These are phyloP conservation scores for Scleromitrula shiraiana DNA, from an alignment of 2,329 filamentous ascomycete species.

Conservation along the genomic window DNA sequence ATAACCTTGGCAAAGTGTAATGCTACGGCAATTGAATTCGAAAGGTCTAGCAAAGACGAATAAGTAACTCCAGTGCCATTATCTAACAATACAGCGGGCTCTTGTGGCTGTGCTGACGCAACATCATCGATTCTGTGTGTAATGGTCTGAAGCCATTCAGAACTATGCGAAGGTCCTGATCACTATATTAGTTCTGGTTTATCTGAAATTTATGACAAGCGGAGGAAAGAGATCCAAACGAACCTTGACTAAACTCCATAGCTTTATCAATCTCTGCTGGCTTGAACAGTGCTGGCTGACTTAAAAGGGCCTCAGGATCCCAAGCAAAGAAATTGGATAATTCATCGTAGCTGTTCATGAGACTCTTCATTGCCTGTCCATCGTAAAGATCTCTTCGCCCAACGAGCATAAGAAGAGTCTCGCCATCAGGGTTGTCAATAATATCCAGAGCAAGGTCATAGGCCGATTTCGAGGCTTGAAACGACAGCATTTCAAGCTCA, in stretches of 20 bases:
- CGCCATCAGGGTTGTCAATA: not conserved
- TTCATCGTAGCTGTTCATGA: not conserved
- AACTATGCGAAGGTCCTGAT: not conserved
- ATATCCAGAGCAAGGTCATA: constrained; percentile 5
- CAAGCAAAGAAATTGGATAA: not conserved
- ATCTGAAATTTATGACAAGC: not conserved
- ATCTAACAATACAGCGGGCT: not conserved
- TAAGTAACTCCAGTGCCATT: not conserved
- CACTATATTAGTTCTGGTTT: not conserved
- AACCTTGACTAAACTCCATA: constrained; percentile 1
- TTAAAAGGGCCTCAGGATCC: not conserved
- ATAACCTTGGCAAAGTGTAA: not conserved
- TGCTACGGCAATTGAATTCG: not conserved
- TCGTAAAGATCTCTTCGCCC: not conserved
- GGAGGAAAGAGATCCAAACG: not conserved
- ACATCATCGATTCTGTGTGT: not conserved
- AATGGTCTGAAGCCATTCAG: constrained; percentile 2
- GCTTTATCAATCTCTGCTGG: not conserved
- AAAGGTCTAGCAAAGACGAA: not conserved
- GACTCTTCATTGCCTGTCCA: not conserved
- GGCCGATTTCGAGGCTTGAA: constrained; percentile 14
- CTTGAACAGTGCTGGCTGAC: not conserved
- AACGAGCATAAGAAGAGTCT: not conserved
- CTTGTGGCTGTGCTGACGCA: not conserved
- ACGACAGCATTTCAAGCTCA: constrained; percentile 14